Evolutionary conservation across 192 early-diverging fungal species (phyloP).

Genomic region (Coemansia sp.): DNA sequence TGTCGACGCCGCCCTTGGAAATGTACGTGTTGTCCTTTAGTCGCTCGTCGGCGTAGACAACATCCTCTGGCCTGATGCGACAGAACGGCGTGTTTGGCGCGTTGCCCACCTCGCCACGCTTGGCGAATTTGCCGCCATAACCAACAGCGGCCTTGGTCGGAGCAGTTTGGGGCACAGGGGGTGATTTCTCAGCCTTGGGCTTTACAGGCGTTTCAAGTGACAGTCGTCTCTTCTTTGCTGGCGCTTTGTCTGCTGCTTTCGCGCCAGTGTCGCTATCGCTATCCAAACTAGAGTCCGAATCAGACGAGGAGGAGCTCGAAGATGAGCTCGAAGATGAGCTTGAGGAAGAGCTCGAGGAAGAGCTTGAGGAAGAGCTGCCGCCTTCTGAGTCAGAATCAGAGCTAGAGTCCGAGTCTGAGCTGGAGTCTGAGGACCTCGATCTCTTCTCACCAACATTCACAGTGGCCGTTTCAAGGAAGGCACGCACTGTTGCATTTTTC

Average conservation of each 20-base stretch:
- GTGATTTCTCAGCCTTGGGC: background rate
- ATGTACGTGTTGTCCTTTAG: conserved; percentile 83
- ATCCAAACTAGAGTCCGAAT: conserved; percentile 12
- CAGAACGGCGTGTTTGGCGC: conserved; percentile 69
- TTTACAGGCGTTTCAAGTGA: conserved; percentile 24
- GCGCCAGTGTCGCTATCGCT: conserved; percentile 8
- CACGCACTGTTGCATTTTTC: conserved; percentile 20
- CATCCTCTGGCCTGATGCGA: conserved; percentile 77
- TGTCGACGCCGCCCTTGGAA: conserved; percentile 64
- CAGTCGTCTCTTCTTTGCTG: conserved; percentile 50
- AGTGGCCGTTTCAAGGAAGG: conserved; percentile 23
- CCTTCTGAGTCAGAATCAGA: too few relatives aligned
- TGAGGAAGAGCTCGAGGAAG: background rate
- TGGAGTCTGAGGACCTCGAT: conserved; percentile 38
- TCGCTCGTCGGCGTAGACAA: conserved; percentile 72
- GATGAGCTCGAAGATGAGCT: conserved; percentile 22
- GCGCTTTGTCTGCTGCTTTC: background rate
- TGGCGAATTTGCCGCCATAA: background rate
- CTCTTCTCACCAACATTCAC: conserved; percentile 1
- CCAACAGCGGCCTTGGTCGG: background rate
- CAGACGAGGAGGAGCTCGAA: conserved; percentile 15
- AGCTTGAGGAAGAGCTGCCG: conserved; percentile 12
- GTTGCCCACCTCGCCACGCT: conserved; percentile 18
- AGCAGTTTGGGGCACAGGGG: conserved; percentile 4
- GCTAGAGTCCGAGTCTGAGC: conserved; percentile 33